Percentiles rank a stretch among this genome's conserved stretches.
phyloP scores from a whole-genome alignment of 768 basidiomycete genomes.

The Termitomyces sp. region DNA sequence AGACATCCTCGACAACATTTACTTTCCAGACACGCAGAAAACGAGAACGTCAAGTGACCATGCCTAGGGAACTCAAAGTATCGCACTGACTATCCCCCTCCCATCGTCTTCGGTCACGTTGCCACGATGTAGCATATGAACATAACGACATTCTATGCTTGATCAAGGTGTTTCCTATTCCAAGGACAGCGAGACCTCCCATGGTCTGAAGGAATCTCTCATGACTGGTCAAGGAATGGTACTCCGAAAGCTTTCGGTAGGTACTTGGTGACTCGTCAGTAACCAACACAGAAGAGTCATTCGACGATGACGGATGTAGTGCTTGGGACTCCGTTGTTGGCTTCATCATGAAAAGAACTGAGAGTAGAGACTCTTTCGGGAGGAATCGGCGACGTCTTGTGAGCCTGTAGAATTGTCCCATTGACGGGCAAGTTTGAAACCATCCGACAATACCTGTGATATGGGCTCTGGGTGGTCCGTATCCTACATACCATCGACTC shows the following conservation, averaged over 20 bases:
- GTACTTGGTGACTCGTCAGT: not conserved
- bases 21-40: not conserved
- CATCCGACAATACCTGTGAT: not conserved
- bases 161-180: constrained; percentile 4
- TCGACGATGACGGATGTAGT: not conserved
- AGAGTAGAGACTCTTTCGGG: not conserved
- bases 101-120: not conserved
- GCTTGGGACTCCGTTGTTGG: not conserved
- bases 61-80: constrained; percentile 8
- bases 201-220: too few species aligned
- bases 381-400: not conserved
- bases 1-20: not conserved
- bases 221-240: not conserved
- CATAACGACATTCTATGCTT: not conserved
- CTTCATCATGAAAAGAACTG: not conserved
- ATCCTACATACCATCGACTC: not conserved
- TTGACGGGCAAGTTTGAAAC: constrained; percentile 4
- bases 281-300: not conserved
- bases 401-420: not conserved
- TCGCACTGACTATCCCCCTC: constrained; percentile 7
- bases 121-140: not conserved
- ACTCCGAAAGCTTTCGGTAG: constrained; percentile 7
- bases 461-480: not conserved
- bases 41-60: not conserved
- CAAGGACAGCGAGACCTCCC: constrained; percentile 3